These are phyloP conservation scores for Phytophthora palmivora DNA, from an alignment of 352 stramenopile species.

Conservation along the genomic window DNA sequence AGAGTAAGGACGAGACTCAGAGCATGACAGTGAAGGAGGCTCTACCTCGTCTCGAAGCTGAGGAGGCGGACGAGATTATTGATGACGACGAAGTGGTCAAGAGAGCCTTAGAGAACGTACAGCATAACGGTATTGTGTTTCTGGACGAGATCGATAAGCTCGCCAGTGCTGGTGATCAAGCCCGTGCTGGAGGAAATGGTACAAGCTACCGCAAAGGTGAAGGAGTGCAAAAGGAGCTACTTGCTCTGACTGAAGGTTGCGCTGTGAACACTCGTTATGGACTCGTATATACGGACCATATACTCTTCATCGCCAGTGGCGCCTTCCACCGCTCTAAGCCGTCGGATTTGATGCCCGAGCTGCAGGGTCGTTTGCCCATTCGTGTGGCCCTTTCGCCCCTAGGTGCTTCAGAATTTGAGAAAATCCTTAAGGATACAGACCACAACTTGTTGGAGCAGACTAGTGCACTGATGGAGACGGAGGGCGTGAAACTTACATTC, in stretches of 20 bases:
- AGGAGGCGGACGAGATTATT: conserved; percentile 78
- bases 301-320: conserved; percentile 97
- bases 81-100: conserved; percentile 83
- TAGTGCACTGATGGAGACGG: conserved; percentile 95
- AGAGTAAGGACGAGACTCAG: conserved; percentile 47
- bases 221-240: conserved; percentile 98
- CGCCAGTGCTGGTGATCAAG: conserved; percentile 86
- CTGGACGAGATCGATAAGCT: conserved; percentile 99
- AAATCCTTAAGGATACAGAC: conserved; percentile 97
- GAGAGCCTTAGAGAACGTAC: conserved; percentile 86
- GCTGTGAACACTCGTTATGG: conserved; percentile 93
- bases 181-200: conserved; percentile 71
- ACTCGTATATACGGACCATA: conserved; percentile 98
- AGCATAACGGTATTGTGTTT: conserved; percentile 99
- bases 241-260: conserved; percentile 98
- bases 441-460: conserved; percentile 97
- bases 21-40: conserved; percentile 80
- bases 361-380: conserved; percentile 98
- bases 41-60: conserved; percentile 70
- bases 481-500: conserved; percentile 95
- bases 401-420: conserved; percentile 97
- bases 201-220: conserved; percentile 93
- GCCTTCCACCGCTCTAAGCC: conserved; percentile 98
- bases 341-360: conserved; percentile 97
- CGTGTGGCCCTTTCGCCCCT: conserved; percentile 97